A percentile compares a stretch with the other conserved stretches of the same genome.
phyloP scores from a whole-genome alignment of 768 basidiomycete species.

The Boletus pseudopeckii region DNA sequence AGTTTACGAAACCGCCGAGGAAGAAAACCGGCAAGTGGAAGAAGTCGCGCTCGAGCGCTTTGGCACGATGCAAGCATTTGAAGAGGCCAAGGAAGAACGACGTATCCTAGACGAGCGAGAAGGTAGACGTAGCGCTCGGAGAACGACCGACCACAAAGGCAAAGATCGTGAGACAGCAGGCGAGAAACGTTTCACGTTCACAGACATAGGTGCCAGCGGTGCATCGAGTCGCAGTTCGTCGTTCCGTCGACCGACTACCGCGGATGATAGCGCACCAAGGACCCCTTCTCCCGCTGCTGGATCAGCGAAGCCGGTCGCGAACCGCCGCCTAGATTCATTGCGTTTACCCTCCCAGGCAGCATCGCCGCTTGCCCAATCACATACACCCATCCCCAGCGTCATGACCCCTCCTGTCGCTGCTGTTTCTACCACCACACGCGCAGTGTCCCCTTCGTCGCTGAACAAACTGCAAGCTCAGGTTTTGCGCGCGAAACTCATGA shows the following conservation, averaged over 20 bases:
- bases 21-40: constrained; percentile 69
- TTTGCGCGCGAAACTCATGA: constrained; percentile 85
- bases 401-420: constrained; percentile 64
- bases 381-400: constrained; percentile 87
- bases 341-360: constrained; percentile 56
- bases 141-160: constrained; percentile 34
- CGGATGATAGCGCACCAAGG: constrained; percentile 49
- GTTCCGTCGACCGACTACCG: constrained; percentile 78
- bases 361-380: constrained; percentile 58
- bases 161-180: constrained; percentile 37
- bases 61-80: constrained; percentile 78
- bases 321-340: constrained; percentile 58
- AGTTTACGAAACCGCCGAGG: constrained; percentile 86
- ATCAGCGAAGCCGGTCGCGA: constrained; percentile 33
- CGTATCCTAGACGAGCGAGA: constrained; percentile 82
- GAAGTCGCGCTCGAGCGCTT: constrained; percentile 88
- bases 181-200: constrained; percentile 65
- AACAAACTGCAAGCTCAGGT: constrained; percentile 94
- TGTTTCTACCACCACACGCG: constrained; percentile 36
- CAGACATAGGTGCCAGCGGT: constrained; percentile 57
- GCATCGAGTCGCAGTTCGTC: constrained; percentile 78
- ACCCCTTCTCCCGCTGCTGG: constrained; percentile 49
- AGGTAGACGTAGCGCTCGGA: constrained; percentile 43
- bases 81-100: constrained; percentile 86
- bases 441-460: constrained; percentile 71